phyloP scores from a whole-genome alignment of 2,329 filamentous ascomycete genomes.

The Acrocalymma vagum region DNA sequence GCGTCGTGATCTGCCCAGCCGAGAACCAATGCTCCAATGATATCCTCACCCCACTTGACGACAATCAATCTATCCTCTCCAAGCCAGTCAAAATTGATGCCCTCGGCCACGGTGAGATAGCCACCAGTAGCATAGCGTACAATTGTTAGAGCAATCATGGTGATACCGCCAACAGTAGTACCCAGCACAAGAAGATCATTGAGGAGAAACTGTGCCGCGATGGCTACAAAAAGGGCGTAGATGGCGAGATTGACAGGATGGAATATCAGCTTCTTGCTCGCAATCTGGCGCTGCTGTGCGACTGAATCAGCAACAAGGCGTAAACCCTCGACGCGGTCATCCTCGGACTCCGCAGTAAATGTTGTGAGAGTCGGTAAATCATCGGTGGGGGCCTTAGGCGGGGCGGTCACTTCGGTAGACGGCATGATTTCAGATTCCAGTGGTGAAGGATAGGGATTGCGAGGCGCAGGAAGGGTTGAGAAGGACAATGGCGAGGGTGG shows the following conservation, averaged over 20 bases:
- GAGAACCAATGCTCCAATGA: slow-evolving; percentile 77
- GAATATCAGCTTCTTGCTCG: slow-evolving; percentile 64
- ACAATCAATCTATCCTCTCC: slow-evolving; percentile 62
- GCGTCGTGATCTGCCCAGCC: slow-evolving; percentile 65
- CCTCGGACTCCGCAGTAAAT: slow-evolving; percentile 57
- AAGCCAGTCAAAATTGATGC: slow-evolving; percentile 70
- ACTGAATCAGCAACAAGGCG: slow-evolving; percentile 81
- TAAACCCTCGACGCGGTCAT: slow-evolving; percentile 73
- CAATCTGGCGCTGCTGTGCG: slow-evolving; percentile 79
- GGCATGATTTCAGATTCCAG: slow-evolving; percentile 46
- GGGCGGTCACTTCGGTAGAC: slow-evolving; percentile 39
- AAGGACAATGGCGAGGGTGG: slow-evolving; percentile 54
- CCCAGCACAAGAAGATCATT: slow-evolving; percentile 64
- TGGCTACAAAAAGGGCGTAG: slow-evolving; percentile 48
- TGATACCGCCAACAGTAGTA: slow-evolving; percentile 67
- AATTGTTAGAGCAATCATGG: slow-evolving; percentile 70
- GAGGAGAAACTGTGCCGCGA: slow-evolving; percentile 52
- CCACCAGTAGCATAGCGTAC: slow-evolving; percentile 68
- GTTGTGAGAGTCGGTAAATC: slow-evolving; percentile 68
- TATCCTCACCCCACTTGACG: slow-evolving; percentile 70
- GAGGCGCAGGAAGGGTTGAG: slow-evolving; percentile 52
- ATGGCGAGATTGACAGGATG: slow-evolving; percentile 48
- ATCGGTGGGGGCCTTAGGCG: slow-evolving; percentile 25
- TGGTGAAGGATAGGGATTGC: slow-evolving; percentile 44
- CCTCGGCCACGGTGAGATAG: slow-evolving; percentile 71